Conservation (phyloP, 768 basidiomycete species). For the Nevesoporus exiguus region DNA sequence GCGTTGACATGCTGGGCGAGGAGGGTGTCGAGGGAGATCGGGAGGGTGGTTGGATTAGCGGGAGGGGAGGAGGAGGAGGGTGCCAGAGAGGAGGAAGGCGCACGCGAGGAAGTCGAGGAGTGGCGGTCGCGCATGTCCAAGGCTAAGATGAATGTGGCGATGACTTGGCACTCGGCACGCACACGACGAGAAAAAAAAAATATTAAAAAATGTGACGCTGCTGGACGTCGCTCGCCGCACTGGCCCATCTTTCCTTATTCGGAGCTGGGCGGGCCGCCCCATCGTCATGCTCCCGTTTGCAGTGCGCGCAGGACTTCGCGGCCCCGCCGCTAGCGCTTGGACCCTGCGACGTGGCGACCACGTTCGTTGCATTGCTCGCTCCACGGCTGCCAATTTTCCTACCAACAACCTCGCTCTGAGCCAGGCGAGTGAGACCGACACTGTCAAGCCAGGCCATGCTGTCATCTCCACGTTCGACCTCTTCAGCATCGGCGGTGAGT, state of each 20-base stretch:
- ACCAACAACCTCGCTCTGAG: conserved; percentile 2
- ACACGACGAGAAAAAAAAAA: no score
- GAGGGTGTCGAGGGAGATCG: conserved; percentile 51
- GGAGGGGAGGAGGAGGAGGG: conserved; percentile 30
- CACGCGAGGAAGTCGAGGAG: conserved; percentile 25
- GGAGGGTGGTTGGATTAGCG: conserved; percentile 23
- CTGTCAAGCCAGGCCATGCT: conserved; percentile 64
- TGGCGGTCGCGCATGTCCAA: background rate
- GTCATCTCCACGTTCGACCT: conserved; percentile 93
- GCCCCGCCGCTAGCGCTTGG: background rate
- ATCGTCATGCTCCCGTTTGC: conserved; percentile 7
- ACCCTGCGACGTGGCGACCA: background rate
- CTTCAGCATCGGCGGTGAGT: conserved; percentile 83
- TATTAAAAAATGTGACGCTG: no score
- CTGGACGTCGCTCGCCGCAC: no score
- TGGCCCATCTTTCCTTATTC: no score
- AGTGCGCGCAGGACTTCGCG: conserved; percentile 5
- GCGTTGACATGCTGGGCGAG: conserved; percentile 52
- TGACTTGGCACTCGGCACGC: no score
- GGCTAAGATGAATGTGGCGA: no score
- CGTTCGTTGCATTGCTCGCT: conserved; percentile 18
- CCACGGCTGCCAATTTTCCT: background rate
- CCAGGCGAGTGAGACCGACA: conserved; percentile 4
- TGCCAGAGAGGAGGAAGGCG: conserved; percentile 26
- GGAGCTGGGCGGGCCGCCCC: no score